Evolutionary conservation across 805 yeast genomes (phyloP), one percentile per base, ranked within the genome.

Genomic region (Wickerhamiella dianesei): DNA sequence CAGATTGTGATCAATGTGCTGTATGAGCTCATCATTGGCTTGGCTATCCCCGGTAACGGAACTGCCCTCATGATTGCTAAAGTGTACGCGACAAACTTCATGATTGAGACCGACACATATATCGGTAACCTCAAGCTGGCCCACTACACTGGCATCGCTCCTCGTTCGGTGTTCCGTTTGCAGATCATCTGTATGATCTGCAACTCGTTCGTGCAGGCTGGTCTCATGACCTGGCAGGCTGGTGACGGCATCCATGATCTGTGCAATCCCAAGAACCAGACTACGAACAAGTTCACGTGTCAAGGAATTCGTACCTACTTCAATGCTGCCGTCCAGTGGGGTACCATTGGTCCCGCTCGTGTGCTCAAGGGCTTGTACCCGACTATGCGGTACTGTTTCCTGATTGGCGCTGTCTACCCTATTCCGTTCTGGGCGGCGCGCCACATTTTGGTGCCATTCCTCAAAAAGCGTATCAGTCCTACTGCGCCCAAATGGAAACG

Each of bases 21-120:
- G 50, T 45, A 51, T 47, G 51, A 76, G 59, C 67, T 77, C 55
- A 72, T 77, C 49, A 63, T 73, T 44, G 79, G 80, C 29, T 74
- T 75, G 53, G 75, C 78, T 2, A 56, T 73, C 35, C 77, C 77
- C 18, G 77, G 77, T 43, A 73, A 75, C 46, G 77, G 76, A 22
- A 25, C 32, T 12, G 77, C 76, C 22, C 59, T 73, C 51, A 72
- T 71, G 69, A 65, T 70, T 19, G 58, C 75, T 48, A 75, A 75
- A 49, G 71, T 74, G 1, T 69, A 66, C 44, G 79, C 78, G 40
- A 73, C 76, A 44, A 76, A 77, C 56, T 76, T 77, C 50, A 79
- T 75, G 56, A 72, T 74, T 37, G 82, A 78, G 62, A 81, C 82
- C 12, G 75, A 77, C 50, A 71, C 67, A 57, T 77, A 73, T 59